phyloP scores from a whole-genome alignment of 2,329 filamentous ascomycete species.

The Dactylonectria macrodidyma region DNA sequence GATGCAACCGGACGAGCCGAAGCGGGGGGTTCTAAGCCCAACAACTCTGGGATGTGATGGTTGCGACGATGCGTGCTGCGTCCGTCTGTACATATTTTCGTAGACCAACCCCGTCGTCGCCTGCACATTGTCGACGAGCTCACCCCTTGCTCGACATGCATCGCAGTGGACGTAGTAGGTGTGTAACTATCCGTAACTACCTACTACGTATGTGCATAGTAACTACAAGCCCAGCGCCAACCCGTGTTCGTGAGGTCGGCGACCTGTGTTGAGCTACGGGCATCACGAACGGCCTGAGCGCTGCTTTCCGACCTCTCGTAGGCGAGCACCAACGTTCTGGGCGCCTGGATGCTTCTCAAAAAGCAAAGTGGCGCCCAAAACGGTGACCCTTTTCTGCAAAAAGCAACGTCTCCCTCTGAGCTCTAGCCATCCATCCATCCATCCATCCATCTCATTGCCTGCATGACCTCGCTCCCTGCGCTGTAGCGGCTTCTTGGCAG shows the following conservation, averaged over 20 bases:
- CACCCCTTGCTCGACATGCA: constrained; percentile 9
- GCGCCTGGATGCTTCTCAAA: constrained; percentile 30
- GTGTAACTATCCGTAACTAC: neutral
- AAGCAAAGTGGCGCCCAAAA: constrained; percentile 33
- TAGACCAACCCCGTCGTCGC: neutral
- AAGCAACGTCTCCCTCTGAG: constrained; percentile 40
- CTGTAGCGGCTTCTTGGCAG: constrained; percentile 26
- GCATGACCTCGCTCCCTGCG: constrained; percentile 22
- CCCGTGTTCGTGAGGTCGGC: neutral
- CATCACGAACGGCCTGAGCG: constrained; percentile 36
- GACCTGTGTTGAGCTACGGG: constrained; percentile 3
- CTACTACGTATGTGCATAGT: too few relatives aligned
- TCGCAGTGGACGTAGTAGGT: constrained; percentile 11
- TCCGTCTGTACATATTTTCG: neutral
- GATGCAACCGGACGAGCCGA: constrained; percentile 16
- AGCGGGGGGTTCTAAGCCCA: neutral
- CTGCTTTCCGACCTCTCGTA: neutral
- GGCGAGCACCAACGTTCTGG: constrained; percentile 12
- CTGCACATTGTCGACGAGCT: neutral
- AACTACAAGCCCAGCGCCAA: neutral
- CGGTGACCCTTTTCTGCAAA: constrained; percentile 28
- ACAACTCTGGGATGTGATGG: constrained; percentile 14
- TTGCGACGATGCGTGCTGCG: neutral
- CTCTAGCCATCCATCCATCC: neutral
- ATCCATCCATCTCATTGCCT: constrained; percentile 30